These are phyloP conservation scores for Aspergillus viridinutans DNA, from an alignment of 2,329 filamentous ascomycete species.

Conservation along the genomic window DNA sequence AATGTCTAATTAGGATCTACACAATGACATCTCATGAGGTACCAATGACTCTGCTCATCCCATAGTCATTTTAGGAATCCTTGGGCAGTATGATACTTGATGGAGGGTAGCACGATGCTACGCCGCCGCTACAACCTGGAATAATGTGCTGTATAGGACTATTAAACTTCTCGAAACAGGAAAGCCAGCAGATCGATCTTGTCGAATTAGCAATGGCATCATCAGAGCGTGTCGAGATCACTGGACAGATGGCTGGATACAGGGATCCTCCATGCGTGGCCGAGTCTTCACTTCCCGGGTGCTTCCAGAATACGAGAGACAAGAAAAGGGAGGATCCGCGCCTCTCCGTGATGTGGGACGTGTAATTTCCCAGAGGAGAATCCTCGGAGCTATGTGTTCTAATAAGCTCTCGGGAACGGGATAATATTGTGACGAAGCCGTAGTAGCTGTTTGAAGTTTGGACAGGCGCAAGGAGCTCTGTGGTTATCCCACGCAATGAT, in stretches of 20 bases:
- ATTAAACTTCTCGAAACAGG: background rate
- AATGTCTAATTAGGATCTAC: background rate
- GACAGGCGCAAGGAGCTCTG: background rate
- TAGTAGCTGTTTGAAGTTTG: background rate
- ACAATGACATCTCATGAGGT: background rate
- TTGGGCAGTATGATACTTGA: background rate
- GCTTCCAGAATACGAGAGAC: background rate
- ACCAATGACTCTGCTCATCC: too few relatives aligned
- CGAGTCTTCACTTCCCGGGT: too few relatives aligned
- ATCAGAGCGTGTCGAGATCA: too few relatives aligned
- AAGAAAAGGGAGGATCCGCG: background rate
- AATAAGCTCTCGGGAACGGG: background rate
- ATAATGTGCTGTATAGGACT: background rate
- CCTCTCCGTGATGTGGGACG: too few relatives aligned
- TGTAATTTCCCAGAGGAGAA: background rate
- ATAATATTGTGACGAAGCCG: background rate
- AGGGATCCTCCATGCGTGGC: too few relatives aligned
- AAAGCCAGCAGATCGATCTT: background rate
- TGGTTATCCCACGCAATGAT: background rate
- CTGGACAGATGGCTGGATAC: too few relatives aligned
- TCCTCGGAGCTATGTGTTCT: background rate
- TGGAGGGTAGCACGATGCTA: background rate
- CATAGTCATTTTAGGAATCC: background rate
- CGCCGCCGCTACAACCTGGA: background rate
- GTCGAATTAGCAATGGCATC: background rate